phyloP scores from a whole-genome alignment of 129 eudicot genomes.

The Tanacetum coccineum region DNA sequence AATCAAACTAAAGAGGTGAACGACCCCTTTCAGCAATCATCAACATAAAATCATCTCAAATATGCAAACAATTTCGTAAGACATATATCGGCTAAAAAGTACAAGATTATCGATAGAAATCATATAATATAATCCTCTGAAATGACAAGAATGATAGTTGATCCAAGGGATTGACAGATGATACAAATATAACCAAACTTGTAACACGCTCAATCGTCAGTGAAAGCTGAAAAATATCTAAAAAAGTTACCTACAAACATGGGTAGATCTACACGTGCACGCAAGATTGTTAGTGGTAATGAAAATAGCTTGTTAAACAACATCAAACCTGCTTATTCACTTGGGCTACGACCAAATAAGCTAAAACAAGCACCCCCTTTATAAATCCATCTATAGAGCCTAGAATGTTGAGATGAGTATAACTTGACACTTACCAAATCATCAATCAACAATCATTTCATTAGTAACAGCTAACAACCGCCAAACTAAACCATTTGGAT shows the following conservation, averaged over 20 bases:
- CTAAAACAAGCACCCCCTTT: too few relatives aligned
- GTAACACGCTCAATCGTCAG: neutral
- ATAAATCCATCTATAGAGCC: conserved; percentile 1
- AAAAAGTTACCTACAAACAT: too few relatives aligned
- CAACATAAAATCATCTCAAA: too few relatives aligned
- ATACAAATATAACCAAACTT: conserved; percentile 1
- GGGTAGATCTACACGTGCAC: neutral
- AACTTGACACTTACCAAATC: neutral
- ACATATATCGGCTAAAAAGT: too few relatives aligned
- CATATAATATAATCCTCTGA: neutral
- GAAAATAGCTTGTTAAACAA: neutral
- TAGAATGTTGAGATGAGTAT: neutral
- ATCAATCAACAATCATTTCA: neutral
- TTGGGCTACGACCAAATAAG: too few relatives aligned
- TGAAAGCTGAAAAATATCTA: neutral
- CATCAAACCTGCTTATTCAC: neutral
- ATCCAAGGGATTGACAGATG: neutral
- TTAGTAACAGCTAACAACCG: neutral
- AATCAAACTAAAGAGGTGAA: neutral
- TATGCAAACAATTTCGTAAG: too few relatives aligned
- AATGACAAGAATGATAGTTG: neutral
- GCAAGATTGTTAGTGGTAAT: neutral
- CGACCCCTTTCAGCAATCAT: neutral
- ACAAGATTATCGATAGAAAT: conserved; percentile 3
- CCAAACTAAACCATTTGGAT: conserved; percentile 14